These are phyloP conservation scores for Saturnispora ahearnii DNA, from an alignment of 805 yeast genomes.

Conservation along the genomic window DNA sequence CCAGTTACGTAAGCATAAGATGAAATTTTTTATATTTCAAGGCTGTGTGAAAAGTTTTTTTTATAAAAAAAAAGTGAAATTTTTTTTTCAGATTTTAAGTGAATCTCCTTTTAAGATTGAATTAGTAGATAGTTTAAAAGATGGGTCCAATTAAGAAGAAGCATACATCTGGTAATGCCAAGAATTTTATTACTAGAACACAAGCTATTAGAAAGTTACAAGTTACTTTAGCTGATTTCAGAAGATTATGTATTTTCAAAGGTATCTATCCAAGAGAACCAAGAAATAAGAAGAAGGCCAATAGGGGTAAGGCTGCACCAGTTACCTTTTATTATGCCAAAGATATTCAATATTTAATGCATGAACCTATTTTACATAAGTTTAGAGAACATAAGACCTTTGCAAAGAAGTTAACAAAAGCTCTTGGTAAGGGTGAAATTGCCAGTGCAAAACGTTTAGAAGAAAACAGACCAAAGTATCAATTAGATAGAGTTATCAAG, in stretches of 20 bases:
- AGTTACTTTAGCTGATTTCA: slow-evolving; percentile 90
- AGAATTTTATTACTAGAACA: slow-evolving; percentile 85
- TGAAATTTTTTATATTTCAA: background rate
- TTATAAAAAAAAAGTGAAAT: background rate
- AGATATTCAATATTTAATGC: slow-evolving; percentile 90
- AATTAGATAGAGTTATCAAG: slow-evolving; percentile 81
- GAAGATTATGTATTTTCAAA: slow-evolving; percentile 93
- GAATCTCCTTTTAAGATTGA: background rate
- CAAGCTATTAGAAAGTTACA: slow-evolving; percentile 90
- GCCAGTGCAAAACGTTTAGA: slow-evolving; percentile 82
- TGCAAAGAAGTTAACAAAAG: slow-evolving; percentile 80
- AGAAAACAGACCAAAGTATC: slow-evolving; percentile 70
- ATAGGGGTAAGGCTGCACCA: slow-evolving; percentile 95
- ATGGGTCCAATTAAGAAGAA: slow-evolving; percentile 72
- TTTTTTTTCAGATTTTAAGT: background rate
- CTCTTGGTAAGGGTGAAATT: slow-evolving; percentile 87
- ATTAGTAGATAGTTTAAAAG: background rate
- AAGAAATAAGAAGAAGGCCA: slow-evolving; percentile 89
- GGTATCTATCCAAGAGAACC: slow-evolving; percentile 98
- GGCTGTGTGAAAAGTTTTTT: slow-evolving; percentile 8
- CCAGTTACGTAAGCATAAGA: background rate
- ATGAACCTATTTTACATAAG: slow-evolving; percentile 85
- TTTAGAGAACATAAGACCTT: slow-evolving; percentile 95
- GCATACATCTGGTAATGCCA: slow-evolving; percentile 82
- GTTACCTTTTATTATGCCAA: slow-evolving; percentile 88